These are phyloP conservation scores for Sporothrix phasma DNA, from an alignment of 2,329 filamentous ascomycete species.

Conservation along the genomic window DNA sequence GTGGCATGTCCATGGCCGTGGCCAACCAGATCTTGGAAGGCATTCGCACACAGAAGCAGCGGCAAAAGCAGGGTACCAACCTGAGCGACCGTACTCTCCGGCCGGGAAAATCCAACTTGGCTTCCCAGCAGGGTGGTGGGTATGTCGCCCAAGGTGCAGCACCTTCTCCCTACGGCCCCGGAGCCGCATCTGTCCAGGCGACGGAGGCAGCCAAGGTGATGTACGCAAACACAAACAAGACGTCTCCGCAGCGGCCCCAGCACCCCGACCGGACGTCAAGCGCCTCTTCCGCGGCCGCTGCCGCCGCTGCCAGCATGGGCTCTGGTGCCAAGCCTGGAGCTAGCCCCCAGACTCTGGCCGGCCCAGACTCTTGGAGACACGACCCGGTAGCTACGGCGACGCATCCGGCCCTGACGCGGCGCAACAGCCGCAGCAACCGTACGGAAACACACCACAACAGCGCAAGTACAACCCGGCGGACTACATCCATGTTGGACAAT, in stretches of 20 bases:
- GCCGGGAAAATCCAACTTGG: slow-evolving; percentile 33
- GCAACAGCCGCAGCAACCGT: slow-evolving; percentile 15
- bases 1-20: slow-evolving; percentile 96
- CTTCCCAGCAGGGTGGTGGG: slow-evolving; percentile 5
- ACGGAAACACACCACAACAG: slow-evolving; percentile 40
- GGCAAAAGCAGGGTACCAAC: slow-evolving; percentile 43
- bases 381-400: slow-evolving; percentile 25
- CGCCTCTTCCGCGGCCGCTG: slow-evolving; percentile 41
- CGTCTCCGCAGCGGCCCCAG: slow-evolving; percentile 39
- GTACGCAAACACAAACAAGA: slow-evolving; percentile 46
- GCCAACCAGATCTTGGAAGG: slow-evolving; percentile 89
- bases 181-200: slow-evolving; percentile 40
- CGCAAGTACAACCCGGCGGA: slow-evolving; percentile 68
- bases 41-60: slow-evolving; percentile 64
- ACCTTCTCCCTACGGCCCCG: slow-evolving; percentile 24
- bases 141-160: slow-evolving; percentile 10
- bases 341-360: slow-evolving; percentile 21
- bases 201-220: slow-evolving; percentile 55
- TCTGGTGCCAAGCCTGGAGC: slow-evolving; percentile 25
- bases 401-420: slow-evolving; percentile 18
- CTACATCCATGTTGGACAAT: slow-evolving; percentile 55
- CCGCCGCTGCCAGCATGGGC: slow-evolving; percentile 46
- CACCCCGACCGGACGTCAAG: slow-evolving; percentile 43
- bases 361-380: slow-evolving; percentile 24
- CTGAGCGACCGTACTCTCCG: slow-evolving; percentile 61